Base-by-base conservation (phyloP, 2,329 filamentous ascomycete species). In the Cladosporium sp. region DNA sequence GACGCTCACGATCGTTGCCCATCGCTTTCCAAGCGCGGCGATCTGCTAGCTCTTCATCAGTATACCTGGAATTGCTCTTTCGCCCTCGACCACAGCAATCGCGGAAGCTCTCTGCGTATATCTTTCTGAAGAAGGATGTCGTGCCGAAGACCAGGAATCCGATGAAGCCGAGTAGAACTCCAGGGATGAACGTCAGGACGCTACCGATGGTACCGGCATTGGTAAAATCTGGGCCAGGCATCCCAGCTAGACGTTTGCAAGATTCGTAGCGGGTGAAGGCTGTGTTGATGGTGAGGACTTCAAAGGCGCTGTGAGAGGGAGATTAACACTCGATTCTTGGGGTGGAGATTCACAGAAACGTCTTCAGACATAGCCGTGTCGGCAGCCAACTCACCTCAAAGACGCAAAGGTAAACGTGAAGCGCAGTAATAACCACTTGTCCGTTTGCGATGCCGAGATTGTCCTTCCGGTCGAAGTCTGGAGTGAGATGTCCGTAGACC, bases 141-240 rank as follows among this genome's bases (percentile, higher is more conserved):
- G 62, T 65, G 37, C 64, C 64, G 47, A 65, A 65, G 22, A 65
- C 54, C 0, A 63, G 17, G 45, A 65, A 64, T 9, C 52, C 60
- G 7, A 62, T 50, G 11, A 64, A 12, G 8, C 56, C 58, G 3
- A 61, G 47, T 4, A 60, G 59, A 1, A 62, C 57, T 2, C 59
- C 60, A 0, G 62, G 62, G 22, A 65, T 51, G 43, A 61, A 65
- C n/a, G 59, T 60, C 3, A 64, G 34, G 2, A 62, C 43, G 39
- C 60, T 60, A 14, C 38, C 22, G 3, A 64, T 50, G 22, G 60
- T 58, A 2, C 59, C 49, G 25, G 40, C 34, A 8, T 39, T 14
- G 4, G 60, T 51, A 49, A 61, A 63, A 37, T 65, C 64, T 6
- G 64, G 64, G 0, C 38, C 28, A 12, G 37, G n/a, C 30, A 37